Evolutionary conservation across 805 yeast species (phyloP).

Genomic region (Candida railenensis): DNA sequence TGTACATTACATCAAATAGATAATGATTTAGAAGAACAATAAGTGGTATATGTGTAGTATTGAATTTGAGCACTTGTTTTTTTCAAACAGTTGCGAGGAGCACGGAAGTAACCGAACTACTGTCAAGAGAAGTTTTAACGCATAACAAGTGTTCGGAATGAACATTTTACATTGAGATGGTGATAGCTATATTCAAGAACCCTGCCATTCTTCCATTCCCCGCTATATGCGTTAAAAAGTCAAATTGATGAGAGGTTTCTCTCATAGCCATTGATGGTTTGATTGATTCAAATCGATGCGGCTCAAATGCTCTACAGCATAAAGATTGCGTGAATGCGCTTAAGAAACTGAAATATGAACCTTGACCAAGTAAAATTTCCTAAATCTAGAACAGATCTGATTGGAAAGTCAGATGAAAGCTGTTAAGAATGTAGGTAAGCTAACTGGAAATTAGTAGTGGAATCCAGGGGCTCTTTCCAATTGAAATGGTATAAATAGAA

Average conservation of each 20-base stretch:
- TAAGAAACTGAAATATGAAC: not conserved
- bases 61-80: not conserved
- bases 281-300: too few relatives aligned
- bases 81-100: too few relatives aligned
- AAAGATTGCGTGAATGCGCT: too few relatives aligned
- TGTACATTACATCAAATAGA: not conserved
- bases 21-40: not conserved
- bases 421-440: not conserved
- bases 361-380: not conserved
- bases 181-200: too few relatives aligned
- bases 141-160: too few relatives aligned
- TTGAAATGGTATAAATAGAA: conserved; percentile 1
- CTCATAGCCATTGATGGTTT: too few relatives aligned
- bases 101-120: too few relatives aligned
- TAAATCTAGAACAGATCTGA: not conserved
- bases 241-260: not conserved
- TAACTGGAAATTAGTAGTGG: not conserved
- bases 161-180: too few relatives aligned
- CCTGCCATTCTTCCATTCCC: not conserved
- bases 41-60: not conserved
- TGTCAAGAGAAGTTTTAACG: too few relatives aligned
- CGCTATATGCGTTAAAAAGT: not conserved
- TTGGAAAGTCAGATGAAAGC: not conserved
- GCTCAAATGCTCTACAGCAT: too few relatives aligned
- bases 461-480: not conserved